phyloP scores from a whole-genome alignment of 768 basidiomycete species.

The Psilocybe tampanensis region DNA sequence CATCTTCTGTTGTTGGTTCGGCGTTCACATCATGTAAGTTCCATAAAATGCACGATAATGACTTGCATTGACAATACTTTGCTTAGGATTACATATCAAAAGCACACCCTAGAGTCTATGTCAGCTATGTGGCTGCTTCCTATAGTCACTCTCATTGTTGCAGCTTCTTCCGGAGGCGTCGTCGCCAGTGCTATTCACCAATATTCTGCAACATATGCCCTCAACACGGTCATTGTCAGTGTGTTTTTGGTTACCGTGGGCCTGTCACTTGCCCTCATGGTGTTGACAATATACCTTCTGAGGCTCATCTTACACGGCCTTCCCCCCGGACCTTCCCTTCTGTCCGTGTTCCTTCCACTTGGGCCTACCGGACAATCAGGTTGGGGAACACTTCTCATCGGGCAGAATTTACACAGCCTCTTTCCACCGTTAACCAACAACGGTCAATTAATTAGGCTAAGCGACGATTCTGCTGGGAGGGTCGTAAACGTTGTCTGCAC shows the following conservation, averaged over 20 bases:
- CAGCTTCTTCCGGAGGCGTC: constrained; percentile 65
- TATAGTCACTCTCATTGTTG: constrained; percentile 73
- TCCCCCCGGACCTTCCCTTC: constrained; percentile 45
- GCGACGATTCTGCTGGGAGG: constrained; percentile 25
- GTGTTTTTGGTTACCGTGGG: constrained; percentile 60
- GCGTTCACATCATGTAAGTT: constrained; percentile 71
- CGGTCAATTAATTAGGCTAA: background rate
- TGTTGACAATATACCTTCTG: constrained; percentile 64
- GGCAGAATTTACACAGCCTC: constrained; percentile 43
- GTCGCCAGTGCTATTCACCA: constrained; percentile 51
- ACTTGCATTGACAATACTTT: background rate
- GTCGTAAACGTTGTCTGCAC: constrained; percentile 48
- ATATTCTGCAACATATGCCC: constrained; percentile 48
- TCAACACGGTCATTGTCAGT: constrained; percentile 55
- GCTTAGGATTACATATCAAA: constrained; percentile 58
- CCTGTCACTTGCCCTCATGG: constrained; percentile 62
- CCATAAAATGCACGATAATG: background rate
- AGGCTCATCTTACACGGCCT: constrained; percentile 61
- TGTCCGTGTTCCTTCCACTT: constrained; percentile 72
- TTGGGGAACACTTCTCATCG: constrained; percentile 57
- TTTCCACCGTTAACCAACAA: constrained; percentile 31
- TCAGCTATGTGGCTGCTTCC: constrained; percentile 75
- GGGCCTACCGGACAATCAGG: constrained; percentile 76
- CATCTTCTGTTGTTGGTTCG: constrained; percentile 57
- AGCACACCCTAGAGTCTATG: constrained; percentile 57